Evolutionary conservation across 2,329 filamentous ascomycete genomes (phyloP).

Genomic region (Corniculantispora saksenae): DNA sequence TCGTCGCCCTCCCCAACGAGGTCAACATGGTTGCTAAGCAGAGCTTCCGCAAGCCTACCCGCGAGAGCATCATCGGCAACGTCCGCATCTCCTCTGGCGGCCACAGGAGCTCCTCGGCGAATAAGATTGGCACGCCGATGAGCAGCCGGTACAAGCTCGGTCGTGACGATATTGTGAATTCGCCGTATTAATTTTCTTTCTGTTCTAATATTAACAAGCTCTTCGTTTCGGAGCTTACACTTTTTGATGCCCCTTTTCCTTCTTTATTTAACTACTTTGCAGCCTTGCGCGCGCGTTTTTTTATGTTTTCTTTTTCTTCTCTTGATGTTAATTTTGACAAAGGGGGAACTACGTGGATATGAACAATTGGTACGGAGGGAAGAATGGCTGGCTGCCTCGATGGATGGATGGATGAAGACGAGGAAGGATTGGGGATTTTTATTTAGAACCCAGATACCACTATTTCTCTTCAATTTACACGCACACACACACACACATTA

Average conservation of each 20-base stretch:
- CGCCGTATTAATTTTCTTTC: constrained; percentile 43
- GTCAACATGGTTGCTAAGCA: constrained; percentile 95
- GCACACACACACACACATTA: neutral
- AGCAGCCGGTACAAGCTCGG: constrained; percentile 72
- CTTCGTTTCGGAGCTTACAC: neutral
- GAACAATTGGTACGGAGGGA: neutral
- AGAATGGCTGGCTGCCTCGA: no score
- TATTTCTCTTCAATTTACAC: constrained; percentile 14
- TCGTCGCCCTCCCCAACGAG: constrained; percentile 93
- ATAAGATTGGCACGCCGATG: constrained; percentile 52
- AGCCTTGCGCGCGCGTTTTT: neutral
- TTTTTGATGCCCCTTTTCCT: neutral
- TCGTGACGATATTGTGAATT: constrained; percentile 81
- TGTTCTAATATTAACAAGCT: neutral
- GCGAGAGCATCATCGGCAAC: constrained; percentile 83
- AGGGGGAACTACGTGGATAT: neutral
- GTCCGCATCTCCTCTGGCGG: constrained; percentile 48
- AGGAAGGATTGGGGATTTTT: neutral
- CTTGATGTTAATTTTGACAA: no score
- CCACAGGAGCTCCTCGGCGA: constrained; percentile 51
- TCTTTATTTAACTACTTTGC: neutral
- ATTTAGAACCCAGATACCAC: constrained; percentile 18
- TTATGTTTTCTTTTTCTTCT: neutral
- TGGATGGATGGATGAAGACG: neutral
- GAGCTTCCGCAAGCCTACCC: constrained; percentile 80